A percentile compares a stretch with the other conserved stretches of the same genome.
These are phyloP conservation scores for Dichotomocladium elegans DNA, from an alignment of 371 early-diverging fungal genomes.

Conservation along the genomic window DNA sequence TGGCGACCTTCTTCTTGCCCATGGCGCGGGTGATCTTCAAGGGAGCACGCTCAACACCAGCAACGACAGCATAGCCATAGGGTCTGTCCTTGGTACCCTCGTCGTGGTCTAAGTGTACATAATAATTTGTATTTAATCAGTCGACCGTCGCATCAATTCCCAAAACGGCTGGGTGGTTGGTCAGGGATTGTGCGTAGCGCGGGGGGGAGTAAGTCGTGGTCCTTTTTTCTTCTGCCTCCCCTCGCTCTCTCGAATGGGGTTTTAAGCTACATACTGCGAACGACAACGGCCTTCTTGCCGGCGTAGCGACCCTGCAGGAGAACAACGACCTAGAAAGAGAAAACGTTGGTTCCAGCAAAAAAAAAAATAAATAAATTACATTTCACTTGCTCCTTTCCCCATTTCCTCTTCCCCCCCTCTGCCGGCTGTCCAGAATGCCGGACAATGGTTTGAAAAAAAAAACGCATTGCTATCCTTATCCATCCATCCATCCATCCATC, in stretches of 20 bases:
- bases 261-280: conserved; percentile 71
- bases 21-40: conserved; percentile 93
- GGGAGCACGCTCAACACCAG: conserved; percentile 95
- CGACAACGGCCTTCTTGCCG: conserved; percentile 99
- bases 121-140: too few relatives aligned
- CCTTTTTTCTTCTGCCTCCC: too few relatives aligned
- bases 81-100: conserved; percentile 90
- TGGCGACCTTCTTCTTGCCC: conserved; percentile 92
- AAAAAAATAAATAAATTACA: background rate
- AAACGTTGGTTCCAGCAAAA: too few relatives aligned
- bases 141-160: too few relatives aligned
- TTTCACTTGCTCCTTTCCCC: background rate
- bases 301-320: conserved; percentile 97
- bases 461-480: conserved; percentile 6
- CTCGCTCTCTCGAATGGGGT: background rate
- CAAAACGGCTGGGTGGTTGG: too few relatives aligned
- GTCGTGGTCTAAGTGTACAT: conserved; percentile 55
- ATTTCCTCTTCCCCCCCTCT: too few relatives aligned
- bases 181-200: too few relatives aligned
- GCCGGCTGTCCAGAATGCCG: background rate
- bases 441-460: background rate
- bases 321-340: conserved; percentile 80
- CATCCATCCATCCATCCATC: conserved; percentile 26
- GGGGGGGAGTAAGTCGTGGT: too few relatives aligned
- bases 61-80: conserved; percentile 96